These are phyloP conservation scores for Dendrobium huoshanense DNA, from an alignment of 106 monocot species.

Conservation along the genomic window DNA sequence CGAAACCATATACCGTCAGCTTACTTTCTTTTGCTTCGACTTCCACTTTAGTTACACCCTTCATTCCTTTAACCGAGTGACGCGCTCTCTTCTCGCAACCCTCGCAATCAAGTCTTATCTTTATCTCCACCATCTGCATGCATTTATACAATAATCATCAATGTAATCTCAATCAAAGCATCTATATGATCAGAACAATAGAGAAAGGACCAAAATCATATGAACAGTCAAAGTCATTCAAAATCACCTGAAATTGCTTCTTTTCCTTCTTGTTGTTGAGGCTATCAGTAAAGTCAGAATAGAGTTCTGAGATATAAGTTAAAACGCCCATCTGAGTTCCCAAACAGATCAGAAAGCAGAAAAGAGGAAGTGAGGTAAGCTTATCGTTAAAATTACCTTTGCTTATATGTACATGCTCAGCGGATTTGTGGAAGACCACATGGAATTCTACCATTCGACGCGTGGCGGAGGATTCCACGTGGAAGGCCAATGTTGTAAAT, in stretches of 20 bases:
- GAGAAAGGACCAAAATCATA: too few species aligned
- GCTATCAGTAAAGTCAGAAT: background rate
- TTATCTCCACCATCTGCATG: slow-evolving; percentile 8
- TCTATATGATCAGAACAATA: too few species aligned
- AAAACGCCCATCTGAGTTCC: background rate
- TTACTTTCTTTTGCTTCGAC: slow-evolving; percentile 13
- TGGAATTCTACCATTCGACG: background rate
- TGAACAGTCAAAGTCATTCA: too few species aligned
- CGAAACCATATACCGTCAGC: slow-evolving; percentile 19
- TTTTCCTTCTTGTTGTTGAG: background rate
- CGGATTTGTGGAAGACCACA: background rate
- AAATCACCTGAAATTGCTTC: background rate
- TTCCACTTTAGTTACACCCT: slow-evolving; percentile 3
- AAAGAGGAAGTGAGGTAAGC: too few species aligned
- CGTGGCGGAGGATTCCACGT: background rate
- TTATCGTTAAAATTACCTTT: background rate
- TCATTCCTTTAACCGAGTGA: background rate
- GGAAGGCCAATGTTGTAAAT: too few species aligned
- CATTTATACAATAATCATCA: background rate
- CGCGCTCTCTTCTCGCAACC: slow-evolving; percentile 3
- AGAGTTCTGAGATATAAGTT: background rate
- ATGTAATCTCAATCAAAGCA: too few species aligned
- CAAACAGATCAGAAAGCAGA: background rate
- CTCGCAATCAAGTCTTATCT: slow-evolving; percentile 11
- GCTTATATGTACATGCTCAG: background rate